A percentile compares a stretch with the other conserved stretches of the same genome.
These are phyloP conservation scores for Sporothrix luriei DNA, from an alignment of 2,329 filamentous ascomycete species.

Conservation along the genomic window DNA sequence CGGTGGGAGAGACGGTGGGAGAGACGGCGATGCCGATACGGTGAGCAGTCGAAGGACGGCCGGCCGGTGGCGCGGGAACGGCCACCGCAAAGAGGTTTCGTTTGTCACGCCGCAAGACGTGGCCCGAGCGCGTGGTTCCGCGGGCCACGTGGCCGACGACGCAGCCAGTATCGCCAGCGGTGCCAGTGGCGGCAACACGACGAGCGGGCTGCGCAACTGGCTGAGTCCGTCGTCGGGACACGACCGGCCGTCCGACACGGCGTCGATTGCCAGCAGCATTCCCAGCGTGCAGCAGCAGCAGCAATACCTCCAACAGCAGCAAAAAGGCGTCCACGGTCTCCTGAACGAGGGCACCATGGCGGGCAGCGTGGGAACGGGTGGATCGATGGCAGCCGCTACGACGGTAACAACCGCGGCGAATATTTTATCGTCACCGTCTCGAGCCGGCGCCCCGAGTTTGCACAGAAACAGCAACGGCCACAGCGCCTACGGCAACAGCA, in stretches of 20 bases:
- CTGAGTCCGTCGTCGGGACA: slow-evolving; percentile 25
- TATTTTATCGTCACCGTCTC: slow-evolving; percentile 32
- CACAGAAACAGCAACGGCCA: not conserved
- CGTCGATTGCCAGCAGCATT: slow-evolving; percentile 28
- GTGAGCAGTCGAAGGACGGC: slow-evolving; percentile 57
- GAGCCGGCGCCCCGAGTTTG: not conserved
- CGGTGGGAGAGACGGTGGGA: not conserved
- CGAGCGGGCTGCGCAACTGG: slow-evolving; percentile 32
- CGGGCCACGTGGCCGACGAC: slow-evolving; percentile 33
- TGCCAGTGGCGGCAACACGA: slow-evolving; percentile 19
- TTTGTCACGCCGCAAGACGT: slow-evolving; percentile 63
- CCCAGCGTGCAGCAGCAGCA: slow-evolving; percentile 1
- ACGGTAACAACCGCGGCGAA: slow-evolving; percentile 25
- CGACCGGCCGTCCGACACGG: slow-evolving; percentile 36
- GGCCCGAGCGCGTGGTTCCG: slow-evolving; percentile 38
- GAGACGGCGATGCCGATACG: slow-evolving; percentile 65
- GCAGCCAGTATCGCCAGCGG: slow-evolving; percentile 37
- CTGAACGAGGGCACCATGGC: slow-evolving; percentile 54
- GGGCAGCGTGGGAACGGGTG: not conserved
- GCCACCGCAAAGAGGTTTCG: slow-evolving; percentile 65
- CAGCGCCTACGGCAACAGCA: not conserved
- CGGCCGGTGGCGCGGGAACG: slow-evolving; percentile 37
- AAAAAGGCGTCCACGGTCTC: slow-evolving; percentile 50
- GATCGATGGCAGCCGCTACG: slow-evolving; percentile 32
- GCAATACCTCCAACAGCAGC: not conserved